These are phyloP conservation scores for Fusarium nematophilum DNA, from an alignment of 2,329 filamentous ascomycete species.

Conservation along the genomic window DNA sequence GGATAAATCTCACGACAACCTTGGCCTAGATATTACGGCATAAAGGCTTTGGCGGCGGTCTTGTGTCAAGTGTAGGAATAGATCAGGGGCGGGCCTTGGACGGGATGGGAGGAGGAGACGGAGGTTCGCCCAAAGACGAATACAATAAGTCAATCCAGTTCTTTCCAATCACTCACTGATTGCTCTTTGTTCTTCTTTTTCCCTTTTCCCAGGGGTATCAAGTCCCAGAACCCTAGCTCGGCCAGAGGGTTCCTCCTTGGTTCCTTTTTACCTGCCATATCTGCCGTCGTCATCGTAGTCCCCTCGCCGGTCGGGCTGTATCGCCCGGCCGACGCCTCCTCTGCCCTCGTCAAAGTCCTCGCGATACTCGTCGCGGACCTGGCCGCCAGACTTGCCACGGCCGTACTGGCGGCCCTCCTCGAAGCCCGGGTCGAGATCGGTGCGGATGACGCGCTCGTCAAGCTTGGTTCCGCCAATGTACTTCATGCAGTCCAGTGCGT, in stretches of 20 bases:
- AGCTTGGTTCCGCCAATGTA: conserved; percentile 98
- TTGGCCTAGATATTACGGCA: conserved; percentile 20
- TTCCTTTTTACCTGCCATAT: conserved; percentile 24
- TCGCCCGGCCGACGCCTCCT: conserved; percentile 86
- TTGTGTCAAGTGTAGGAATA: conserved; percentile 39
- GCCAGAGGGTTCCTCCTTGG: neutral
- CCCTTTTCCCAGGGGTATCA: conserved; percentile 41
- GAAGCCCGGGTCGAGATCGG: conserved; percentile 95
- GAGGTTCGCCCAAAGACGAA: conserved; percentile 10
- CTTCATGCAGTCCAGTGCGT: conserved; percentile 98
- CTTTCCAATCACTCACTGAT: conserved; percentile 7
- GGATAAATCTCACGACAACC: conserved; percentile 34
- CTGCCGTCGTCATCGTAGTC: conserved; percentile 55
- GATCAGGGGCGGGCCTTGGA: conserved; percentile 16
- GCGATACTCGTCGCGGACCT: conserved; percentile 97
- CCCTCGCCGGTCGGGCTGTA: conserved; percentile 64
- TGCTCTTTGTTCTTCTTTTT: conserved; percentile 15
- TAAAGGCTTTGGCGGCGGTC: conserved; percentile 10
- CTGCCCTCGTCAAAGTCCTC: conserved; percentile 97
- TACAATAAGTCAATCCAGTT: conserved; percentile 13
- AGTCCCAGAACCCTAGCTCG: conserved; percentile 21
- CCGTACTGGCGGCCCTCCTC: conserved; percentile 96
- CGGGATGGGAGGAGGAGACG: neutral
- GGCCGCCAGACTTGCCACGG: conserved; percentile 92
- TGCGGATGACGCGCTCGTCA: conserved; percentile 95